Conservation (phyloP, 2,329 filamentous ascomycete genomes). For the Thielaviopsis musarum region DNA sequence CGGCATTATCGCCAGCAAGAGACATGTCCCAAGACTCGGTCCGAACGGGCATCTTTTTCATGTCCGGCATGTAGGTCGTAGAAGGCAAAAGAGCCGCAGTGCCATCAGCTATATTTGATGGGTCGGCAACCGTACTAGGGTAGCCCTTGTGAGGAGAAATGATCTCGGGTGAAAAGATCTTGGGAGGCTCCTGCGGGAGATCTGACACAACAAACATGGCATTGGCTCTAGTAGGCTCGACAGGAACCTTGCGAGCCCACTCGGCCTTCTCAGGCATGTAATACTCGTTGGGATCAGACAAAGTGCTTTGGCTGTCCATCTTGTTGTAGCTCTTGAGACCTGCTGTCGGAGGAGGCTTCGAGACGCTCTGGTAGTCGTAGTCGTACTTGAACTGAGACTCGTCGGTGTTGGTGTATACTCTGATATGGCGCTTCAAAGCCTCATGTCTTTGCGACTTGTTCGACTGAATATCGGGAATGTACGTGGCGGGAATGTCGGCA, state of each 20-base stretch:
- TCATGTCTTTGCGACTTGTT: constrained; percentile 6
- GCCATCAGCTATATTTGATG: background rate
- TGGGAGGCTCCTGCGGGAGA: constrained; percentile 8
- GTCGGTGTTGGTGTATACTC: constrained; percentile 1
- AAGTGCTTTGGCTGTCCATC: background rate
- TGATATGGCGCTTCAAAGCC: constrained; percentile 7
- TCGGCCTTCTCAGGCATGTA: background rate
- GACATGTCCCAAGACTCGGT: background rate
- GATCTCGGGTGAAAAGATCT: constrained; percentile 1
- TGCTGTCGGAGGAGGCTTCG: constrained; percentile 7
- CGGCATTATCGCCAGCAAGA: background rate
- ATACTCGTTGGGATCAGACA: background rate
- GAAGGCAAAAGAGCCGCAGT: constrained; percentile 2
- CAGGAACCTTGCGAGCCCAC: background rate
- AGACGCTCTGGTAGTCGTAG: constrained; percentile 3
- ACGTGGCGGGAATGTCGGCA: constrained; percentile 16
- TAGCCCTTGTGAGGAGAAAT: background rate
- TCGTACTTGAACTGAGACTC: background rate
- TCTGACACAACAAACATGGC: constrained; percentile 7
- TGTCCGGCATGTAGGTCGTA: constrained; percentile 1
- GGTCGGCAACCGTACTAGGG: background rate
- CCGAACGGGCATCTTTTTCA: background rate
- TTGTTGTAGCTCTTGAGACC: background rate
- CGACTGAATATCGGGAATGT: background rate
- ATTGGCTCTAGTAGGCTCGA: constrained; percentile 1